Conservation (phyloP, 116 monocot species). For the Cymodocea nodosa region DNA sequence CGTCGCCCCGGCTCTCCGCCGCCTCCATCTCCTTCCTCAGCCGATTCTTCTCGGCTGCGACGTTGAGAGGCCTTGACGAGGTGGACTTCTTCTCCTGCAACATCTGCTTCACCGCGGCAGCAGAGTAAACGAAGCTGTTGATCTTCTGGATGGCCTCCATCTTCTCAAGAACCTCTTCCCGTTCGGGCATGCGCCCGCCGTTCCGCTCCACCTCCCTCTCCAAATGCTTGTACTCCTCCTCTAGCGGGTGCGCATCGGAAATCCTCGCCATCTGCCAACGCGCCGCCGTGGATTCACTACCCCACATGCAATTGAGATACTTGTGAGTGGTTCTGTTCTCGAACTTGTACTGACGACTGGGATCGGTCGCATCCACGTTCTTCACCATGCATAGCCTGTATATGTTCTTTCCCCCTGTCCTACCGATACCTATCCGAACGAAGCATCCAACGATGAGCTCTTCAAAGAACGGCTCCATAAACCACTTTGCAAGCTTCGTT, state of each 20-base stretch:
- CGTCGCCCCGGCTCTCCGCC: constrained; percentile 47
- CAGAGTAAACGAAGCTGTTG: constrained; percentile 73
- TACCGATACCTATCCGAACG: constrained; percentile 78
- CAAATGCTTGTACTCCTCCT: constrained; percentile 66
- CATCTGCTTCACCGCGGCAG: constrained; percentile 91
- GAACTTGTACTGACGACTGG: constrained; percentile 55
- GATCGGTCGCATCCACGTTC: constrained; percentile 77
- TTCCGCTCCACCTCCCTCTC: constrained; percentile 34
- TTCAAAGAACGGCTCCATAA: constrained; percentile 95
- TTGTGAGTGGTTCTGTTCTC: constrained; percentile 66
- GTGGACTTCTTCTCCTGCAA: constrained; percentile 88
- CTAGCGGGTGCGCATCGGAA: constrained; percentile 54
- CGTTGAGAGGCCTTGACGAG: constrained; percentile 58
- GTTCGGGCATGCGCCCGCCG: constrained; percentile 41
- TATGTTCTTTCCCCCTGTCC: constrained; percentile 34
- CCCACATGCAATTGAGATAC: constrained; percentile 79
- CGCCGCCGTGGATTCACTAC: constrained; percentile 53
- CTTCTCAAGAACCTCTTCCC: constrained; percentile 62
- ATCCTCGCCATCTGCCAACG: constrained; percentile 92
- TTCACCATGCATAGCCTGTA: constrained; percentile 74
- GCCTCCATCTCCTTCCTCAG: constrained; percentile 74
- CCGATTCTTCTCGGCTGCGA: constrained; percentile 86
- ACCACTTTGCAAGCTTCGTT: constrained; percentile 89
- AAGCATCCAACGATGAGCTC: constrained; percentile 76
- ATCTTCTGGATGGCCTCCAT: constrained; percentile 51